Base-by-base conservation (phyloP, 306 rosid genomes). In the Luffa acutangula region DNA sequence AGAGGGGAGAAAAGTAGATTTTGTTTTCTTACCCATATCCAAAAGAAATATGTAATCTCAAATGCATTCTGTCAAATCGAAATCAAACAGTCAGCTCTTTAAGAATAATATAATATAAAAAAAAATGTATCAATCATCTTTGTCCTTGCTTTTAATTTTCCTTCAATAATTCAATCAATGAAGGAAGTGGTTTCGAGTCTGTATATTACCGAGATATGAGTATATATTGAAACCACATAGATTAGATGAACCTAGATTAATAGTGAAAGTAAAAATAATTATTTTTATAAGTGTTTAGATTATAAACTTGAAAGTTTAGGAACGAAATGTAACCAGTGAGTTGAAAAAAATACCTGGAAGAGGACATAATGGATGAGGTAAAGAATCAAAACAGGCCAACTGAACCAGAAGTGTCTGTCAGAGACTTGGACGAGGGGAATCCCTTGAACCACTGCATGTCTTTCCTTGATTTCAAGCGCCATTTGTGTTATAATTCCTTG, bases 351-450 rank as follows among this genome's bases (percentile, higher is more conserved):
- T 83, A 93, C 98, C 97, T 94, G 98, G 82, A 95, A 95, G 64
- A 95, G 92, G 65, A 91, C 96, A 78, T 81, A 95, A 79, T 92
- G 98, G 84, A 95, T 89, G 83, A 95, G 91, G 81, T 91, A 76
- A 77, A 95, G 98, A 77, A 86, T 65, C 67, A 95, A 83, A 18
- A 71, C 85, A 36, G 99, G 99, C 99, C 93, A 88, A 72, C 87
- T 81, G 74, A 95, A 90, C 99, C 99, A 95, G 79, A 95, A 95
- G 70, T 95, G 83, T 74, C 83, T 82, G 87, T 95, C 99, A 14
- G 99, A 86, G 80, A 95, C 97, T 89, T 95, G 97, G 73, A 95
- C 99, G 7, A 95, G 91, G 65, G 99, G 99, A 58, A 95, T 95
- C 75, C 99, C 99, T 81, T 95, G 97, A 77, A 95, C 99, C 57